A percentile compares a stretch with the other conserved stretches of the same genome.
Evolutionary conservation across 2,329 filamentous ascomycete genomes (phyloP).

Genomic region (Tolypocladium nubicola): DNA sequence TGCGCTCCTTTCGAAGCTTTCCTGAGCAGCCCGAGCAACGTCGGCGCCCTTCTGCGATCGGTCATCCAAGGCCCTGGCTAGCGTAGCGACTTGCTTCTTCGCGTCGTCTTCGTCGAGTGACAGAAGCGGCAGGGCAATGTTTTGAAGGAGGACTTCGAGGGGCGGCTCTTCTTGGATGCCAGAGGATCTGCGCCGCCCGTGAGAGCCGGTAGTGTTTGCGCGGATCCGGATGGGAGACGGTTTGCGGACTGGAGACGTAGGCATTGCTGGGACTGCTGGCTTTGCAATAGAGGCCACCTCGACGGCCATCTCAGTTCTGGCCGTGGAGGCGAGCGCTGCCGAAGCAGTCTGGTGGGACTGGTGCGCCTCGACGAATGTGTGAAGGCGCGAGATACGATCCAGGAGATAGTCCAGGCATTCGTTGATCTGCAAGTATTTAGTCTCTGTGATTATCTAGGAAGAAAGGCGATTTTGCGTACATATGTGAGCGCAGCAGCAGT

Average conservation of each 20-base stretch:
- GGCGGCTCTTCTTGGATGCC: constrained; percentile 26
- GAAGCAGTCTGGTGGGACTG: constrained; percentile 34
- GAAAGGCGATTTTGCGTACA: constrained; percentile 24
- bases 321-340: constrained; percentile 26
- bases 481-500: constrained; percentile 39
- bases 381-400: constrained; percentile 32
- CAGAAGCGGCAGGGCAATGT: constrained; percentile 33
- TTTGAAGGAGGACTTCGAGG: constrained; percentile 36
- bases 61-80: constrained; percentile 27
- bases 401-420: constrained; percentile 41
- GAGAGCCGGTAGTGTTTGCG: constrained; percentile 12
- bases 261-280: constrained; percentile 11
- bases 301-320: constrained; percentile 31
- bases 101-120: constrained; percentile 14
- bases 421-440: constrained; percentile 30
- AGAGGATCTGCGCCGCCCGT: constrained; percentile 23
- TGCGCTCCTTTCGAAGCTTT: constrained; percentile 35
- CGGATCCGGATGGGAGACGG: constrained; percentile 25
- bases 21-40: constrained; percentile 34
- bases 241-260: constrained; percentile 24
- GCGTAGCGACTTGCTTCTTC: constrained; percentile 14
- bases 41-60: constrained; percentile 31
- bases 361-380: constrained; percentile 29
- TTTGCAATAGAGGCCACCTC: constrained; percentile 11
- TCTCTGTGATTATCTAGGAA: neutral